Evolutionary conservation across 768 basidiomycete species (phyloP).

Genomic region (Pleurotus giganteus): DNA sequence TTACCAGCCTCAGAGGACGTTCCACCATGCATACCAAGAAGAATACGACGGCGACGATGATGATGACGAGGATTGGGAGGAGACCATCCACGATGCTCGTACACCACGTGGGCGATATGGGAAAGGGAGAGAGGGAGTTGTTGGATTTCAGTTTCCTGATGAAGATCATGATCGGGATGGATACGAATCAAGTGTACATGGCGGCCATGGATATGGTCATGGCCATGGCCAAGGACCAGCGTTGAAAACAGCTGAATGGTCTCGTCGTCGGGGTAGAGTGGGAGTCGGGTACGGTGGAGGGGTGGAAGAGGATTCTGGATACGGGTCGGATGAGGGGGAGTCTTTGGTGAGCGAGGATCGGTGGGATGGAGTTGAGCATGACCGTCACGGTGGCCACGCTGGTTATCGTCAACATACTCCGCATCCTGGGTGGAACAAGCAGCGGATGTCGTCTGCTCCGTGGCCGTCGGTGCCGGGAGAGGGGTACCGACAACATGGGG

Average conservation of each 20-base stretch:
- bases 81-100: not conserved
- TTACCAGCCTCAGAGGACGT: not conserved
- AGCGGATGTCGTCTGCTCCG: not conserved
- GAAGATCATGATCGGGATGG: not conserved
- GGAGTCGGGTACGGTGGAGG: not conserved
- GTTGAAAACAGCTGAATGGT: not conserved
- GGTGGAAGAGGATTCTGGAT: conserved; percentile 6
- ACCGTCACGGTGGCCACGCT: not conserved
- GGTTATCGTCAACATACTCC: not conserved
- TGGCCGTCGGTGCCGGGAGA: not conserved
- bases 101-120: not conserved
- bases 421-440: not conserved
- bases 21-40: not conserved
- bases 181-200: not conserved
- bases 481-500: not conserved
- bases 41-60: not conserved
- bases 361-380: not conserved
- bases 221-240: not conserved
- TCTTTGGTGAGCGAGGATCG: conserved; percentile 1
- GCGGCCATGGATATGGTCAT: too few relatives aligned
- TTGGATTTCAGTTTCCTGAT: not conserved
- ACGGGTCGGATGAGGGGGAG: conserved; percentile 7
- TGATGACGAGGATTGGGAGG: too few relatives aligned
- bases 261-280: not conserved
- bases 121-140: not conserved